Percentiles rank a stretch among this genome's conserved stretches.
These are phyloP conservation scores for Astrothelium subdiscretum DNA, from an alignment of 495 filamentous ascomycete genomes.

Conservation along the genomic window DNA sequence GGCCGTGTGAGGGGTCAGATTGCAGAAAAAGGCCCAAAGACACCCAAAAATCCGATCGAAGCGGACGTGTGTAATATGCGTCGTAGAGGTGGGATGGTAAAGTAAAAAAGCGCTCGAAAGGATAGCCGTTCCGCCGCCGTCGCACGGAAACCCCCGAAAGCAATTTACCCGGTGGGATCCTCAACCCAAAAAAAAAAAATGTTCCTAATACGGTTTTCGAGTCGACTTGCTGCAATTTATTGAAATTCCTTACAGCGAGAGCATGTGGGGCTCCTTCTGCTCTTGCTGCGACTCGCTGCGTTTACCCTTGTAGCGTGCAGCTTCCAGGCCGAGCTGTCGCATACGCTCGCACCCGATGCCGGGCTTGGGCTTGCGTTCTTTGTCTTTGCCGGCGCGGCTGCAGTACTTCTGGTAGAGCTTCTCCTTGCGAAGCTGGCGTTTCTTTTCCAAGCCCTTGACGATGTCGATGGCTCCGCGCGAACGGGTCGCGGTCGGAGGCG, in stretches of 20 bases:
- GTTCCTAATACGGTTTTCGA: too few species aligned
- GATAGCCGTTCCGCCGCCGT: too few species aligned
- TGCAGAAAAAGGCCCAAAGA: too few species aligned
- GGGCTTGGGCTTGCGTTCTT: conserved; percentile 41
- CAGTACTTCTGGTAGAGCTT: conserved; percentile 79
- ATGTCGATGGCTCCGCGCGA: conserved; percentile 83
- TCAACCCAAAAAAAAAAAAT: too few species aligned
- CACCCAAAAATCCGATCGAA: too few species aligned
- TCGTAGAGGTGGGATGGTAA: too few species aligned
- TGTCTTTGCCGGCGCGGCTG: conserved; percentile 38
- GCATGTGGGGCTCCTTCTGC: conserved; percentile 15
- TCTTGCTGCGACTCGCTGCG: not conserved
- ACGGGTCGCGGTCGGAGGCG: conserved; percentile 16
- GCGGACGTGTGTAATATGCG: too few species aligned
- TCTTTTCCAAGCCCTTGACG: conserved; percentile 89
- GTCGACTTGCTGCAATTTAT: too few species aligned
- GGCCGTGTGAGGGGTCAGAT: too few species aligned
- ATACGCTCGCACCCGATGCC: conserved; percentile 89
- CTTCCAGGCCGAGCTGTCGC: conserved; percentile 81
- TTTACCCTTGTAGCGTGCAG: conserved; percentile 20
- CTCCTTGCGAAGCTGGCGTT: conserved; percentile 79
- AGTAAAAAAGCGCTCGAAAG: too few species aligned
- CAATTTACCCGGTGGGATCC: too few species aligned
- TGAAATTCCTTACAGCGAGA: conserved; percentile 15
- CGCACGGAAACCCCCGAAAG: too few species aligned